Conservation (phyloP, 2,329 filamentous ascomycete genomes). For the Xenoacremonium recifei region DNA sequence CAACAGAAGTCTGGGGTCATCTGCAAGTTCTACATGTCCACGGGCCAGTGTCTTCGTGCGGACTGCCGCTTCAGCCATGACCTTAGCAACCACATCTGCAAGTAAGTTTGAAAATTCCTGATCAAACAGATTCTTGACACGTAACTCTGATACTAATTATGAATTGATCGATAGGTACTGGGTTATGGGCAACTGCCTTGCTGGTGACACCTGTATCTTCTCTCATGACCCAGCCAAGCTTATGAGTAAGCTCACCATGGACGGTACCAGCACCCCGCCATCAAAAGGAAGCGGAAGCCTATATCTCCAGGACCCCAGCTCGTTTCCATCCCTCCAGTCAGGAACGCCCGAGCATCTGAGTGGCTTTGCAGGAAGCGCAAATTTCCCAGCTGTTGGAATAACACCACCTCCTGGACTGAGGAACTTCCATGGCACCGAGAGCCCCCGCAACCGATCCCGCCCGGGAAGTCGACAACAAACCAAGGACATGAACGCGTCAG, state of each 20-base stretch:
- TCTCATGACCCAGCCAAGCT: constrained; percentile 91
- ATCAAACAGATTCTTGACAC: too few relatives aligned
- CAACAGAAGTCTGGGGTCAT: constrained; percentile 83
- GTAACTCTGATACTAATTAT: constrained; percentile 10
- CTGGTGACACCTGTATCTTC: constrained; percentile 92
- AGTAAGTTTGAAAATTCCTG: constrained; percentile 73
- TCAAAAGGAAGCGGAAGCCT: constrained; percentile 63
- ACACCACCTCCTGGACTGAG: constrained; percentile 71
- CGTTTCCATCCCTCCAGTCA: constrained; percentile 75
- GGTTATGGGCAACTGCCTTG: constrained; percentile 92
- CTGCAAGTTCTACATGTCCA: constrained; percentile 96
- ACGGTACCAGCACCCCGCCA: constrained; percentile 66
- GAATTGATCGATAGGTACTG: constrained; percentile 69
- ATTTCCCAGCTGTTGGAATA: constrained; percentile 50
- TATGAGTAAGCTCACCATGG: constrained; percentile 76
- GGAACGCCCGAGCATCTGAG: constrained; percentile 58
- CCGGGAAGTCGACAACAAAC: constrained; percentile 74
- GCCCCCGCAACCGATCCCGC: constrained; percentile 74
- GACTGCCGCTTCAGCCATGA: constrained; percentile 98
- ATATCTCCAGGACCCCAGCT: constrained; percentile 78
- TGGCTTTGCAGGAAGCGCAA: constrained; percentile 52
- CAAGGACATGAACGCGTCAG: constrained; percentile 60
- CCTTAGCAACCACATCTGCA: constrained; percentile 94
- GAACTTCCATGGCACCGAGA: constrained; percentile 57
- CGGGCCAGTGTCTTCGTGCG: constrained; percentile 90